These are phyloP conservation scores for Exophiala sp. DNA, from an alignment of 2,329 filamentous ascomycete species.

Conservation along the genomic window DNA sequence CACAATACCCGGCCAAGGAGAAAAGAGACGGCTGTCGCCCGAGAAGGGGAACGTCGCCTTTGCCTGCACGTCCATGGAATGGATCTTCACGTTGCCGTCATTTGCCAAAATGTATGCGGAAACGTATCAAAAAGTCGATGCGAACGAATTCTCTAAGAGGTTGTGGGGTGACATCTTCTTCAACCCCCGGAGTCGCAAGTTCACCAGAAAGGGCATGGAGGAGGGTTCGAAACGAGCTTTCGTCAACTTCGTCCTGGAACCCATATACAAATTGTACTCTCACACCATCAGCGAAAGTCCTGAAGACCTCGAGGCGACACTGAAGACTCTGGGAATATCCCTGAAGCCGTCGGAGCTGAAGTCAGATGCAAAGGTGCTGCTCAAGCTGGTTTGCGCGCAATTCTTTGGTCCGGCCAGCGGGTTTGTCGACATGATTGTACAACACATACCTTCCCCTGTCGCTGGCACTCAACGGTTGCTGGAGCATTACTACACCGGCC, in stretches of 20 bases:
- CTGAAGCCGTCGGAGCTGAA: slow-evolving; percentile 92
- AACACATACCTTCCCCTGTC: slow-evolving; percentile 80
- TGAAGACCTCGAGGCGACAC: slow-evolving; percentile 70
- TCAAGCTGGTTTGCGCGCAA: slow-evolving; percentile 85
- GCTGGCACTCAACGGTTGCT: slow-evolving; percentile 71
- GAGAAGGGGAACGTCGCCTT: slow-evolving; percentile 99
- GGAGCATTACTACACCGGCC: slow-evolving; percentile 86
- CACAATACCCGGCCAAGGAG: slow-evolving; percentile 72
- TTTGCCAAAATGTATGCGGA: slow-evolving; percentile 97
- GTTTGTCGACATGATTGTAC: slow-evolving; percentile 91
- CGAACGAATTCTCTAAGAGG: slow-evolving; percentile 72
- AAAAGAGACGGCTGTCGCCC: slow-evolving; percentile 74
- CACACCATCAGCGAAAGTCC: slow-evolving; percentile 90
- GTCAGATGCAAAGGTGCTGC: slow-evolving; percentile 77
- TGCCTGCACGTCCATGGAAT: slow-evolving; percentile 85
- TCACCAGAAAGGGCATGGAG: slow-evolving; percentile 80
- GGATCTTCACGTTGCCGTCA: slow-evolving; percentile 91
- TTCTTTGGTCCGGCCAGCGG: slow-evolving; percentile 88
- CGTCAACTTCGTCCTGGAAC: slow-evolving; percentile 89
- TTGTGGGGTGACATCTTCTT: slow-evolving; percentile 97
- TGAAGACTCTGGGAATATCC: slow-evolving; percentile 71
- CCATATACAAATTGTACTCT: slow-evolving; percentile 95
- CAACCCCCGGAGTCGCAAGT: slow-evolving; percentile 83
- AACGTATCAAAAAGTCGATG: slow-evolving; percentile 73
- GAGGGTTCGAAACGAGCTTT: slow-evolving; percentile 78